Evolutionary conservation across 495 filamentous ascomycete genomes (phyloP), one percentile per base, ranked within the genome.

Genomic region (Talaromyces liani): DNA sequence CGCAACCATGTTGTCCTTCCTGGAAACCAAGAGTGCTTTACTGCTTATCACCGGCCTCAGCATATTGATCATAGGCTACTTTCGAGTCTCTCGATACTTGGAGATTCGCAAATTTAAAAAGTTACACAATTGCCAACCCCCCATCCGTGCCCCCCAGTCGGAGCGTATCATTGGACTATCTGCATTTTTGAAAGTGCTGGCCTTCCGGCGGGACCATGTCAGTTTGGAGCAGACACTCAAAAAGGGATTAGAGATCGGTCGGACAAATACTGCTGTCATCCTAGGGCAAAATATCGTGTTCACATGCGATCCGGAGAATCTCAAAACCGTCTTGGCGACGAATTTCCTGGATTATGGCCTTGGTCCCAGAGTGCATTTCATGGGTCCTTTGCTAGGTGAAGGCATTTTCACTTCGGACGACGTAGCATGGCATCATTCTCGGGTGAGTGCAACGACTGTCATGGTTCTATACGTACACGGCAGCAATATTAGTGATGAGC

Each of bases 341-440:
- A 77, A 85, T 8, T 84, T 87, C 64, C 76, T 78, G 34, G 85
- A 89, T 65, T 93, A 82, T 71, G 76, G 77, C 12, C 69, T 91
- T 2, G 85, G 84, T 2, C 69, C 76, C 16, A 76, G 87, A n/a
- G 66, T 73, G 9, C 69, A 72, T 0, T 74, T 69, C 31, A 81
- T 88, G 72, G 71, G 66, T 24, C 85, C 85, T 0, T 66, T 91
- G 4, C 69, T 91, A 1, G 89, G 89, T 10, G 70, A 83, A 54
- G 89, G 89, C 29, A 88, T 93, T 64, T 92, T 93, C 70, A 87
- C 86, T 2, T 76, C 79, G 3, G 84, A 90, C 66, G 90, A 88
- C 16, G 72, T 74, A 12, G 70, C 68, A 12, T 93, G 89, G 90
- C 81, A 84, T 41, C 67, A 76, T 53, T 75, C 75, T 9, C 66